Evolutionary conservation across 305 asterid genomes (phyloP), one percentile per base, ranked within the genome.

Genomic region (Andrographis paniculata): DNA sequence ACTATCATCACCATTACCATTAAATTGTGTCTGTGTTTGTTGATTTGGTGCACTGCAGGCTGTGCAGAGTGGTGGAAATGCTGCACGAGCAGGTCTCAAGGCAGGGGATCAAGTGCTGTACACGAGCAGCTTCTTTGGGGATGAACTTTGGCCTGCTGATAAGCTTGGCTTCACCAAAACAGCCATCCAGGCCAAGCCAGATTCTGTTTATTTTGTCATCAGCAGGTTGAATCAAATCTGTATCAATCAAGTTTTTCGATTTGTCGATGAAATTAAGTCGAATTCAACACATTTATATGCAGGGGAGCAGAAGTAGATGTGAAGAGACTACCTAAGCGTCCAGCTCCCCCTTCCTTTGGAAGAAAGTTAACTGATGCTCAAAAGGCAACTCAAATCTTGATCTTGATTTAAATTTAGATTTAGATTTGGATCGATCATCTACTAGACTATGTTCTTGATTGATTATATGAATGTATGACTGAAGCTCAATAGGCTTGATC

Each of bases 61-160:
- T 20, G 82, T 89, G 59, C 85, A 85, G 44, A 63, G 56, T 67
- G 95, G 95, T 52, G 98, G 98, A 22, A 89, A 89, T 74, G 94
- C 98, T 40, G 94, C 98, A 64, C 78, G 55, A 70, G 95, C 95
- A 65, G 98, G 98, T 41, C 92, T 89, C 2, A 89, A 82, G 66
- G 81, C 64, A 11, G 95, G 94, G 47, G 98, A 89, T 45, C 98
- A 85, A 48, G 95, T 89, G 13, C 53, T 82, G 15, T 89, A 89
- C 82, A 89, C 98, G 5, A 89, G 98, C 75, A 89, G 98, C 73
- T 85, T 89, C 80, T 89, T 89, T 36, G 98, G 95, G 12, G 94
- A 89, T 62, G 98, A 89, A 64, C 84, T 89, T 16, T 89, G 98
- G 95, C 95, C 98, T 48, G 95, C 98, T 19, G 95, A 89, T 63